Percentiles rank a stretch among this genome's conserved stretches.
Evolutionary conservation across 192 early-diverging fungal species (phyloP).

Genomic region (Coemansia sp.): DNA sequence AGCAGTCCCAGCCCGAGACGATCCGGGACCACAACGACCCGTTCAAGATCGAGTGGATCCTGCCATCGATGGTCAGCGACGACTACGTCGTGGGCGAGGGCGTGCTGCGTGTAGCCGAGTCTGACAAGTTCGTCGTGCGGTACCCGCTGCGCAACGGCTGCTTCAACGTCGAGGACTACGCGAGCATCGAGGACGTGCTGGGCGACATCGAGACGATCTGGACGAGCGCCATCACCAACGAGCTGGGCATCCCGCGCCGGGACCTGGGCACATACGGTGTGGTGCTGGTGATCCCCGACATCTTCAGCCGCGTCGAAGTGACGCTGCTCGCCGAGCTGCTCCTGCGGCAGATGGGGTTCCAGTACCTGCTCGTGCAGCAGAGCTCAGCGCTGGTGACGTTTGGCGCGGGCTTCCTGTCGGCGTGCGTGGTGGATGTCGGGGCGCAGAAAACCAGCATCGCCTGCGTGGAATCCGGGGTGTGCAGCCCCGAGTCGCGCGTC

Average conservation of each 20-base stretch:
- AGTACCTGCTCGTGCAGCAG: conserved; percentile 73
- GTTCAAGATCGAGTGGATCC: conserved; percentile 85
- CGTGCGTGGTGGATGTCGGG: conserved; percentile 90
- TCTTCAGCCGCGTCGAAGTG: conserved; percentile 66
- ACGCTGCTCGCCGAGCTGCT: conserved; percentile 65
- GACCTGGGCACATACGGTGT: conserved; percentile 66
- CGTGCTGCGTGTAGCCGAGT: conserved; percentile 32
- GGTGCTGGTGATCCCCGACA: conserved; percentile 80
- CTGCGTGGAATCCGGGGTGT: conserved; percentile 85
- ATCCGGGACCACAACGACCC: conserved; percentile 92
- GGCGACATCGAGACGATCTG: conserved; percentile 82
- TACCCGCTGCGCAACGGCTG: conserved; percentile 82
- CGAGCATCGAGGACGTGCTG: conserved; percentile 61
- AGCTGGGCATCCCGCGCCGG: conserved; percentile 63
- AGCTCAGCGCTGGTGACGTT: conserved; percentile 80
- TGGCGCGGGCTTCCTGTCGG: conserved; percentile 83
- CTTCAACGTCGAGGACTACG: conserved; percentile 76
- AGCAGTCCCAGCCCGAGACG: conserved; percentile 58
- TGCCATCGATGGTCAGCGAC: conserved; percentile 38
- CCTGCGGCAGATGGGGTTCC: conserved; percentile 75
- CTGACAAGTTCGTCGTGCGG: conserved; percentile 49
- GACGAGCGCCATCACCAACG: conserved; percentile 65
- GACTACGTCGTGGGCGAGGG: conserved; percentile 50
- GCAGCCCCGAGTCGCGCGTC: conserved; percentile 67
- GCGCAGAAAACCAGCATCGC: conserved; percentile 83